A percentile compares a stretch with the other conserved stretches of the same genome.
These are phyloP conservation scores for Amanita jacksonii DNA, from an alignment of 768 basidiomycete genomes.

Conservation along the genomic window DNA sequence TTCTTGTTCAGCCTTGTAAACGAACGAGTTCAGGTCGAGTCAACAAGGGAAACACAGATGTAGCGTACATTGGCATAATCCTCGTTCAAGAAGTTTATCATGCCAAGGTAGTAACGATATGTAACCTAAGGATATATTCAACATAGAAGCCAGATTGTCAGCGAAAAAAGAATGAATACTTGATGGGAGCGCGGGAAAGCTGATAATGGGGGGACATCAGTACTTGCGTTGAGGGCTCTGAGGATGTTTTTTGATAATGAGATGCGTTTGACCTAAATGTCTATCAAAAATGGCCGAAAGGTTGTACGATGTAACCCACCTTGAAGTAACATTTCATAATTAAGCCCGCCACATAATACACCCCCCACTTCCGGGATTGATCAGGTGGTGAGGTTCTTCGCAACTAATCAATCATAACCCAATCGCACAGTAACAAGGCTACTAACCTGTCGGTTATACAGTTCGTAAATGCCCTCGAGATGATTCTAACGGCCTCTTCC, in stretches of 20 bases:
- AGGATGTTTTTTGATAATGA: slow-evolving; percentile 88
- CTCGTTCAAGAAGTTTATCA: slow-evolving; percentile 90
- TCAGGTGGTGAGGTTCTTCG: slow-evolving; percentile 55
- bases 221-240: slow-evolving; percentile 76
- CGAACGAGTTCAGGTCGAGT: not conserved
- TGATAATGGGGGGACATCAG: slow-evolving; percentile 71
- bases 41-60: not conserved
- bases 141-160: not conserved
- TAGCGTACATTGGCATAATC: slow-evolving; percentile 69
- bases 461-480: slow-evolving; percentile 82
- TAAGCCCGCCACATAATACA: slow-evolving; percentile 87
- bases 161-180: slow-evolving; percentile 27
- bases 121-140: slow-evolving; percentile 62
- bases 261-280: slow-evolving; percentile 75
- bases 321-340: slow-evolving; percentile 94
- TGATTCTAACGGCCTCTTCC: slow-evolving; percentile 81
- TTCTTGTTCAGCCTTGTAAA: slow-evolving; percentile 67
- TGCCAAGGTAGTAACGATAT: slow-evolving; percentile 89
- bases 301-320: slow-evolving; percentile 33
- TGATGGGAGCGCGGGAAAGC: slow-evolving; percentile 81
- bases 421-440: not conserved
- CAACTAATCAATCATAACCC: not conserved
- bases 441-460: slow-evolving; percentile 69
- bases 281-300: slow-evolving; percentile 1
- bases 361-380: slow-evolving; percentile 80